Conservation (phyloP, 805 yeast genomes). For the Martiniozyma abietophila region DNA sequence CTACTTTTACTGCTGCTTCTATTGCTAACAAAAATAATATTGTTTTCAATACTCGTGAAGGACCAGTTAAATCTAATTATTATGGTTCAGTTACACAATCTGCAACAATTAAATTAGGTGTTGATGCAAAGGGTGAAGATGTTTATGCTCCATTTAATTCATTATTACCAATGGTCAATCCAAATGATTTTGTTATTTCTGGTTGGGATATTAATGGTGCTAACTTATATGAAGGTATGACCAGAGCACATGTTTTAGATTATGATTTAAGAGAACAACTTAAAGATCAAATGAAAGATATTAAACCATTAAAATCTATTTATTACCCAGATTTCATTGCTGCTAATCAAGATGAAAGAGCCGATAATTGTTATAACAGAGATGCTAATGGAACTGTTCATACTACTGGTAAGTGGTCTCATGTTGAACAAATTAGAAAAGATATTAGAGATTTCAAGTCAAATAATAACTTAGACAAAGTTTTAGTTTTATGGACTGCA, state of each 20-base stretch:
- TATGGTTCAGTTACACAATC: conserved; percentile 94
- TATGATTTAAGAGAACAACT: conserved; percentile 74
- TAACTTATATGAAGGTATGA: conserved; percentile 68
- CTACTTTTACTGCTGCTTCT: conserved; percentile 78
- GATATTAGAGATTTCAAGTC: conserved; percentile 76
- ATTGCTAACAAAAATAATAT: conserved; percentile 78
- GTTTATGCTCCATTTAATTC: conserved; percentile 89
- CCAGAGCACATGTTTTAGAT: conserved; percentile 81
- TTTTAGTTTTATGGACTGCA: conserved; percentile 92
- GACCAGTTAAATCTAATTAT: conserved; percentile 63
- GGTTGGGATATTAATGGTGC: conserved; percentile 91
- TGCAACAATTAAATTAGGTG: conserved; percentile 82
- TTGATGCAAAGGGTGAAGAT: conserved; percentile 74
- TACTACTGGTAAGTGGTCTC: conserved; percentile 70
- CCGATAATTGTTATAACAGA: conserved; percentile 72
- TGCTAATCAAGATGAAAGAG: conserved; percentile 86
- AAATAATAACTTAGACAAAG: conserved; percentile 68
- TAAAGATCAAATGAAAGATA: conserved; percentile 48
- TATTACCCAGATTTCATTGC: conserved; percentile 97
- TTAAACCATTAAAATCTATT: conserved; percentile 70
- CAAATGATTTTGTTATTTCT: conserved; percentile 81
- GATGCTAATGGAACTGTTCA: conserved; percentile 38
- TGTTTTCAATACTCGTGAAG: conserved; percentile 74
- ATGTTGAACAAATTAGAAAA: conserved; percentile 75
- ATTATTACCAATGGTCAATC: conserved; percentile 78